Percentiles rank a stretch among this genome's conserved stretches.
phyloP scores from a whole-genome alignment of 1,284 basidiomycete species.

The Spongiforma sp. region DNA sequence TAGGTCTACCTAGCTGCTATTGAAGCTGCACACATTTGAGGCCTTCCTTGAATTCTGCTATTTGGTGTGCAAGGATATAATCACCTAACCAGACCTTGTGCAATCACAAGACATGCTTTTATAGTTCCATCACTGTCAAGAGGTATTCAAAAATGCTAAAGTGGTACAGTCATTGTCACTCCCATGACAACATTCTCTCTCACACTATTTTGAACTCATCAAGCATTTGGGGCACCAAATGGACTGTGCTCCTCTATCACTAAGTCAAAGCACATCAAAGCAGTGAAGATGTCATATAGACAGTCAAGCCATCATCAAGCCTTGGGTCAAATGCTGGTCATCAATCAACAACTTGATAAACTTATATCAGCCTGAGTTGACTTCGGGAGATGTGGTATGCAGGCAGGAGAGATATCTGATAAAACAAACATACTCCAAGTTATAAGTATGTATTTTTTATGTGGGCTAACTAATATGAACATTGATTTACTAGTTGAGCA shows the following conservation, averaged over 20 bases:
- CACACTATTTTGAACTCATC: constrained; percentile 6
- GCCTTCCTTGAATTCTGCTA: constrained; percentile 1
- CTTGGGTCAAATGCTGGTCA: background rate
- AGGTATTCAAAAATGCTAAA: background rate
- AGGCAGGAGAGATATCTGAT: background rate
- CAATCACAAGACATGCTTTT: background rate
- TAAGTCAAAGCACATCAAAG: constrained; percentile 1
- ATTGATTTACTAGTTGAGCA: background rate
- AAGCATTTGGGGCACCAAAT: background rate
- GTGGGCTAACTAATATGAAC: background rate
- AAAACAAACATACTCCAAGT: background rate
- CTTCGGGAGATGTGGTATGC: background rate
- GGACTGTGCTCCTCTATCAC: constrained; percentile 10
- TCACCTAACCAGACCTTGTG: background rate
- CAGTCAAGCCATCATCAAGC: background rate
- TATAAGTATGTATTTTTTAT: background rate
- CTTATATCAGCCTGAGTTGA: background rate
- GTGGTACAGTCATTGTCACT: background rate
- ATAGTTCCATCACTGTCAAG: background rate
- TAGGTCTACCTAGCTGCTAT: constrained; percentile 5
- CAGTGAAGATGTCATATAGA: background rate
- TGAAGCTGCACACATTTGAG: background rate
- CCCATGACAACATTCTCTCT: constrained; percentile 1
- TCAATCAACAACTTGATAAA: constrained; percentile 1
- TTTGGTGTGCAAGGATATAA: background rate